These are phyloP conservation scores for Pythium brassicae DNA, from an alignment of 352 stramenopile genomes.

Conservation along the genomic window DNA sequence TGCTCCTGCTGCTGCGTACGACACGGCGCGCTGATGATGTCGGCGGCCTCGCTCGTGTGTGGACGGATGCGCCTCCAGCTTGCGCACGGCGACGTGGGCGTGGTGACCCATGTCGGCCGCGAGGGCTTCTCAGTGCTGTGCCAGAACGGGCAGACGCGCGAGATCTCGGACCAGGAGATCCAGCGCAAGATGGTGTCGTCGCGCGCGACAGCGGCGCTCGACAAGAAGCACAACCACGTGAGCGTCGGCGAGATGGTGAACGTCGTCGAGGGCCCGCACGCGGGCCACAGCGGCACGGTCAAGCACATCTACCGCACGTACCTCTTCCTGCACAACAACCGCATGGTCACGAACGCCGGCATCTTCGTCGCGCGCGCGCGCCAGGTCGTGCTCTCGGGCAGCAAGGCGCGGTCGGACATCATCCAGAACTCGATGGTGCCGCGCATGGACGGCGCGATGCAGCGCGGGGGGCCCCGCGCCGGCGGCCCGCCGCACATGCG, in stretches of 20 bases:
- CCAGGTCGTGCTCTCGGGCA: slow-evolving; percentile 79
- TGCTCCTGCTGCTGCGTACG: slow-evolving; percentile 5
- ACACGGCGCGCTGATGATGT: no score
- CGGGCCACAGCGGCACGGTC: slow-evolving; percentile 84
- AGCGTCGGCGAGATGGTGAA: slow-evolving; percentile 89
- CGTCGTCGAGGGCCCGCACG: slow-evolving; percentile 78
- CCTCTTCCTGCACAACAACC: slow-evolving; percentile 89
- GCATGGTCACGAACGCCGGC: slow-evolving; percentile 83
- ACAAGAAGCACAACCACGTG: slow-evolving; percentile 90
- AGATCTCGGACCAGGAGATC: slow-evolving; percentile 87
- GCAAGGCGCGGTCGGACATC: slow-evolving; percentile 83
- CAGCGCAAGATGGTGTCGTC: slow-evolving; percentile 86
- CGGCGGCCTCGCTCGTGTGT: no score
- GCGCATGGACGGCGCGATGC: slow-evolving; percentile 43
- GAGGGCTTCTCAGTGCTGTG: slow-evolving; percentile 86
- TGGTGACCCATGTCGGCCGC: slow-evolving; percentile 89
- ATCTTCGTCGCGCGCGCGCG: slow-evolving; percentile 87
- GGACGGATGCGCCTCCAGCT: no score
- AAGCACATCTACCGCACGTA: slow-evolving; percentile 90
- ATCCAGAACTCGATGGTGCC: slow-evolving; percentile 81
- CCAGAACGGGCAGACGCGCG: slow-evolving; percentile 77
- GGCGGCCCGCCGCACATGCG: slow-evolving; percentile 21
- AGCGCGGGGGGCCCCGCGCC: slow-evolving; percentile 31
- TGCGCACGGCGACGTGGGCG: slow-evolving; percentile 81
- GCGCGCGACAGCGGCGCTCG: slow-evolving; percentile 71